phyloP scores from a whole-genome alignment of 805 yeast species.

The Yarrowia sp. region DNA sequence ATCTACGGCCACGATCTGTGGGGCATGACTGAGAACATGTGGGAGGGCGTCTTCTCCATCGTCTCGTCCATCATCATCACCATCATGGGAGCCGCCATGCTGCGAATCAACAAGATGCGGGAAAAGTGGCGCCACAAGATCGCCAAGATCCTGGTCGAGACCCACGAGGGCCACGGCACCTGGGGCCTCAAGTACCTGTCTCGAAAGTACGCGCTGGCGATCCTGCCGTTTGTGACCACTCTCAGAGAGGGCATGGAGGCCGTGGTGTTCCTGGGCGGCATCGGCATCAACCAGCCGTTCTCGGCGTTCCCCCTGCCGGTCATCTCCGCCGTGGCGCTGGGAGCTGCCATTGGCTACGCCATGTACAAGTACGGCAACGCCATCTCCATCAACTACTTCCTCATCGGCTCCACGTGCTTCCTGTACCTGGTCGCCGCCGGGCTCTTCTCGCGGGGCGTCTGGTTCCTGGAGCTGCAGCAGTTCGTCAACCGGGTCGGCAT shows the following conservation, averaged over 20 bases:
- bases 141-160: constrained; percentile 53
- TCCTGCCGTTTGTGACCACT: constrained; percentile 88
- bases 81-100: constrained; percentile 93
- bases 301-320: constrained; percentile 93
- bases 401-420: constrained; percentile 86
- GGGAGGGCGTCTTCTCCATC: constrained; percentile 86
- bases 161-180: constrained; percentile 54
- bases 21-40: constrained; percentile 84
- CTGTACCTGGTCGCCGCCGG: constrained; percentile 91
- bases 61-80: constrained; percentile 84
- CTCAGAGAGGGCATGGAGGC: constrained; percentile 98
- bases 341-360: constrained; percentile 71
- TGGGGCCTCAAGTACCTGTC: constrained; percentile 48
- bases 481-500: constrained; percentile 81
- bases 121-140: constrained; percentile 78
- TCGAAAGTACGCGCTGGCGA: constrained; percentile 79
- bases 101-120: constrained; percentile 84
- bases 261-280: constrained; percentile 95
- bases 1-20: constrained; percentile 82
- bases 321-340: constrained; percentile 81
- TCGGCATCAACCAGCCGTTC: constrained; percentile 72
- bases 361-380: constrained; percentile 84
- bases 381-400: constrained; percentile 81
- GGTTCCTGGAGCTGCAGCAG: constrained; percentile 79
- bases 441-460: constrained; percentile 88